Evolutionary conservation across 176 grass and related monocot species (phyloP).

Genomic region (Poa annua): DNA sequence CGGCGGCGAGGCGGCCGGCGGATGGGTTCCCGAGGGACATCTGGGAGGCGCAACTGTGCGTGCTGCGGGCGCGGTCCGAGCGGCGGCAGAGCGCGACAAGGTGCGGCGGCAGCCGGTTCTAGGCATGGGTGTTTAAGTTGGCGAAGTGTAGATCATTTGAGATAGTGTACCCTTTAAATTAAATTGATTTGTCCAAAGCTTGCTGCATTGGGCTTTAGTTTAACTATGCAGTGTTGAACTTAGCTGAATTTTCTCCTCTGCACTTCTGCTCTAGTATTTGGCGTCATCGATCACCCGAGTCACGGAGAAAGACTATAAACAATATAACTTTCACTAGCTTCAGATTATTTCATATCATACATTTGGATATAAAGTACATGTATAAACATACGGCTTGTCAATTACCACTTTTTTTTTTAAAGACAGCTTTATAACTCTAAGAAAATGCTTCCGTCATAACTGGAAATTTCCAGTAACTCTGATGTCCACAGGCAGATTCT

Average conservation of each 20-base stretch:
- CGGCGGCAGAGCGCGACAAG: constrained; percentile 26
- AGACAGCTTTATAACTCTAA: neutral
- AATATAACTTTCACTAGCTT: neutral
- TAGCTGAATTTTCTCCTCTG: neutral
- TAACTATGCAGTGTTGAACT: too few relatives aligned
- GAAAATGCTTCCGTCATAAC: neutral
- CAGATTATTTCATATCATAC: neutral
- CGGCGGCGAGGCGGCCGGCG: neutral
- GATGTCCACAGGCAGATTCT: too few relatives aligned
- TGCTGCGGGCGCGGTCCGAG: constrained; percentile 37
- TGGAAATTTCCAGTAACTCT: neutral
- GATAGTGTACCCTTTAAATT: neutral
- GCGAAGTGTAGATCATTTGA: too few relatives aligned
- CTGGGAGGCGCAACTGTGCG: constrained; percentile 58
- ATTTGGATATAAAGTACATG: neutral
- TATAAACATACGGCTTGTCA: neutral
- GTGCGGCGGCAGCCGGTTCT: constrained; percentile 9
- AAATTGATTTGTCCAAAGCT: neutral
- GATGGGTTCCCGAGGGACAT: constrained; percentile 44
- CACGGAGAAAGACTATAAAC: neutral
- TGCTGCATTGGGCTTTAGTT: neutral
- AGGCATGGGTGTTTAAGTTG: too few relatives aligned
- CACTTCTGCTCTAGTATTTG: neutral
- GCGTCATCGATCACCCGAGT: neutral
- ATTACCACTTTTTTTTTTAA: neutral